phyloP scores from a whole-genome alignment of 192 early-diverging fungal genomes.

The Neocallimastix lanati region DNA sequence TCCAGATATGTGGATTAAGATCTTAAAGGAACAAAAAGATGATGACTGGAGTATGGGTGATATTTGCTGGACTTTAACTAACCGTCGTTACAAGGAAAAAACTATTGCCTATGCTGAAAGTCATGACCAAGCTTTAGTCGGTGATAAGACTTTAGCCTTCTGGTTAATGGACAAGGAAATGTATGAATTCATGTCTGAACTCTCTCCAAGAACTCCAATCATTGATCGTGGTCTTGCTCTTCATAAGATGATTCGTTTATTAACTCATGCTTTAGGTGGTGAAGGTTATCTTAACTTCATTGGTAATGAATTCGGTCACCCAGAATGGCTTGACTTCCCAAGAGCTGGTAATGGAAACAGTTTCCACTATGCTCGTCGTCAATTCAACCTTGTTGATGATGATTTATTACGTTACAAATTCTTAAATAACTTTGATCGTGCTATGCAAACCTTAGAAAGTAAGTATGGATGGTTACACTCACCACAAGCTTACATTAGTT shows the following conservation, averaged over 20 bases:
- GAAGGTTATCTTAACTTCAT: conserved; percentile 94
- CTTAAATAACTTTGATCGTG: conserved; percentile 72
- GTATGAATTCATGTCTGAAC: conserved; percentile 79
- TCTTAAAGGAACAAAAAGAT: conserved; percentile 58
- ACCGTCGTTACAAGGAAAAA: conserved; percentile 75
- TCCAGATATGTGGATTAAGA: conserved; percentile 99
- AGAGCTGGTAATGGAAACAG: conserved; percentile 77
- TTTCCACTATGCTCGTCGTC: conserved; percentile 84
- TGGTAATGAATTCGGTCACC: conserved; percentile 76
- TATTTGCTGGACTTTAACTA: conserved; percentile 70
- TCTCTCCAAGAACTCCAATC: conserved; percentile 58
- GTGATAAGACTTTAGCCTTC: conserved; percentile 95
- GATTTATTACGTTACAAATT: conserved; percentile 74
- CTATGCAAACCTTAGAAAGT: conserved; percentile 62
- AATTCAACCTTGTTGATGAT: conserved; percentile 86
- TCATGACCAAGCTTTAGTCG: conserved; percentile 95
- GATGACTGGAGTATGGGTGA: conserved; percentile 43
- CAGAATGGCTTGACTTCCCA: conserved; percentile 99
- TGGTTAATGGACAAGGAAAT: conserved; percentile 99
- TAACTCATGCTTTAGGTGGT: conserved; percentile 78
- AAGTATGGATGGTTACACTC: conserved; percentile 46
- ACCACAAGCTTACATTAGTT: conserved; percentile 61
- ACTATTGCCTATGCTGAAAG: conserved; percentile 88
- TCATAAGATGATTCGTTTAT: conserved; percentile 91
- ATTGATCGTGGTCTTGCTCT: conserved; percentile 86